Evolutionary conservation across 495 filamentous ascomycete species (phyloP).

Genomic region (Aspergillus heteromorphus): DNA sequence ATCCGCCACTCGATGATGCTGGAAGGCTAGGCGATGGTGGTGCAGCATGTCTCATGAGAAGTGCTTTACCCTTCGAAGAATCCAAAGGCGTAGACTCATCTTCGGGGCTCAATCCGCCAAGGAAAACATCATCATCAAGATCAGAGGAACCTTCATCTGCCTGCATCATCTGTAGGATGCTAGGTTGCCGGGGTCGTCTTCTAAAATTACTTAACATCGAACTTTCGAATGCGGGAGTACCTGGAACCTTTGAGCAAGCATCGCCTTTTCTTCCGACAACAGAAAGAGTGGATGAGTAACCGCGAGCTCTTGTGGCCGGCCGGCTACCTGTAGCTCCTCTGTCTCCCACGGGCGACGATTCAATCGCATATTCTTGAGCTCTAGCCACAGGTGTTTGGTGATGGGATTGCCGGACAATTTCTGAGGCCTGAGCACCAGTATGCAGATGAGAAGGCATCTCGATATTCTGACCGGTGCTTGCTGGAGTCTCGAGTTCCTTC

Average conservation of each 20-base stretch:
- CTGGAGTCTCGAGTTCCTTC: constrained; percentile 7
- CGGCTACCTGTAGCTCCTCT: constrained; percentile 34
- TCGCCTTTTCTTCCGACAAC: constrained; percentile 41
- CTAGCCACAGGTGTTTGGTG: constrained; percentile 33
- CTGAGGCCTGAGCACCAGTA: constrained; percentile 10
- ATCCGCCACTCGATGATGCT: constrained; percentile 23
- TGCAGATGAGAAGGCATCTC: constrained; percentile 2
- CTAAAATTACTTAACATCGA: constrained; percentile 58
- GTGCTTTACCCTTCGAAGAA: constrained; percentile 29
- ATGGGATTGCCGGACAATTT: constrained; percentile 21
- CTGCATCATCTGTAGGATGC: constrained; percentile 61
- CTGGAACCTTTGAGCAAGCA: constrained; percentile 33
- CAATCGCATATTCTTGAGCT: constrained; percentile 34
- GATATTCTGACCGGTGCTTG: background rate
- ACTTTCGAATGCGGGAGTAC: constrained; percentile 51
- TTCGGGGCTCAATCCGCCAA: constrained; percentile 56
- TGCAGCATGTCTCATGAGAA: constrained; percentile 19
- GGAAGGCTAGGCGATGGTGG: constrained; percentile 17
- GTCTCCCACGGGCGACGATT: constrained; percentile 35
- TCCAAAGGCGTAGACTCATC: constrained; percentile 64
- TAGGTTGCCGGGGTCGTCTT: constrained; percentile 59
- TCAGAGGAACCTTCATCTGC: constrained; percentile 44
- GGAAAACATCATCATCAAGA: constrained; percentile 46
- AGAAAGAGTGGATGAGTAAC: constrained; percentile 43
- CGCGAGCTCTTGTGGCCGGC: constrained; percentile 41